Evolutionary conservation across 192 early-diverging fungal species (phyloP), one percentile per base, ranked within the genome.

Genomic region (Coemansia sp.): DNA sequence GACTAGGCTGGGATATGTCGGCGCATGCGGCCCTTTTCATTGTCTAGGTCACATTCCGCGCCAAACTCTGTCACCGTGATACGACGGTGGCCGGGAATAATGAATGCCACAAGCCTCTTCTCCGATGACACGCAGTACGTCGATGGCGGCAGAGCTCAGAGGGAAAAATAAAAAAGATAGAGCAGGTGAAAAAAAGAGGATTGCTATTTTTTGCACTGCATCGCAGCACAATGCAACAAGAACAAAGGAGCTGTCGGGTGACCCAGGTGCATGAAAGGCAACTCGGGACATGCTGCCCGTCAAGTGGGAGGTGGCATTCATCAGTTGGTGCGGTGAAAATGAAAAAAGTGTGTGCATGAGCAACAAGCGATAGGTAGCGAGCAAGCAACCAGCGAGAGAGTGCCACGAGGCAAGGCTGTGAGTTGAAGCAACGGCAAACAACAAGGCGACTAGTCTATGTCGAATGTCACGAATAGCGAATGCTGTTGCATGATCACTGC

Each of bases 31-130:
- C 48, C 25, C 21, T 52, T 13, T 23, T 2, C 48, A 52, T 52
- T 52, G 48, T 52, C 48, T 28, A 26, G 48, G 7, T 28, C 48
- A 52, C 25, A 26, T 28, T 3, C 8, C n/a, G 23, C 11, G 25
- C 48, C 48, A 52, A 14, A 52, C 48, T 52, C 25, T 52, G 25
- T 11, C 48, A 52, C 25, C 48, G 48, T 52, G 48, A 52, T 23
- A 26, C 12, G 48, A 52, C 25, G 48, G 5, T 26, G 48, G 5
- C 48, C 23, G 48, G 23, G 48, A 52, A 14, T 52, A 62, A 47
- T 42, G 61, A 62, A 50, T 48, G 45, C 16, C 41, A 33, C 61
- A 25, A 48, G 43, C 61, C 48, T 52, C 48, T 52, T 52, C 23
- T 52, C 48, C 48, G 48, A 52, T 52, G 48, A 52, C 48, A 28